Base-by-base conservation (phyloP, 2,329 filamentous ascomycete species). In the Beauveria sp. region DNA sequence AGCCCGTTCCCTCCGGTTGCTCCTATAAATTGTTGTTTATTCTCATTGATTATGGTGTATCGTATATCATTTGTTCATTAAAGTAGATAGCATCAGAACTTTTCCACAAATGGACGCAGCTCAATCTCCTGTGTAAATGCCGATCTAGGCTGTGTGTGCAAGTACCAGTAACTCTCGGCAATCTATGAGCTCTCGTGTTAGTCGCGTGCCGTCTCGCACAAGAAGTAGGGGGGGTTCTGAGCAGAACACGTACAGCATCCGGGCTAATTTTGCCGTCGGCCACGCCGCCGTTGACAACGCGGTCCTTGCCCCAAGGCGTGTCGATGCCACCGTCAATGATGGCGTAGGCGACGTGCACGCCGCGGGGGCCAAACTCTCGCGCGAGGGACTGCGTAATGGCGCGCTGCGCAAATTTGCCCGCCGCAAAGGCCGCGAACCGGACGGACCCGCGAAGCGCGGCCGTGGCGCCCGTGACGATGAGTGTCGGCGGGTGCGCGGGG, bases 391-490 rank as follows among this genome's bases (percentile, higher is more conserved):
- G 90, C 0, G 83, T 81, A 56, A 96, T 75, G 0, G 87, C 90
- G 38, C 92, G 81, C 67, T 89, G 77, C 4, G 90, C 91, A 71
- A 91, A 96, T 72, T 96, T 96, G 30, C 88, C 88, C 2, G 86
- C 84, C 0, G 91, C 88, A 69, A 96, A 96, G 8, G 82, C 76
- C 1, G 85, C 78, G 72, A 91, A 89, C 14, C 78, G 77, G 0
- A 90, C 86, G 12, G 85, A 88, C 4, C 89, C 89, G 68, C 87
- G 88, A 20, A 93, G 67, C 0, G 88, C 90, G 0, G 91, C 92
- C 0, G 92, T 96, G 0, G 92, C 91, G 38, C 92, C 92, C 0
- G 92, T 96, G 74, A 96, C 89, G 68, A 96, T 88, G 22, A 96
- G 78, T 0, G 88, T 88, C 0, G 91, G 91, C 5, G 91, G 90